Conservation (phyloP, 768 basidiomycete genomes). For the Lactarius tabidus region DNA sequence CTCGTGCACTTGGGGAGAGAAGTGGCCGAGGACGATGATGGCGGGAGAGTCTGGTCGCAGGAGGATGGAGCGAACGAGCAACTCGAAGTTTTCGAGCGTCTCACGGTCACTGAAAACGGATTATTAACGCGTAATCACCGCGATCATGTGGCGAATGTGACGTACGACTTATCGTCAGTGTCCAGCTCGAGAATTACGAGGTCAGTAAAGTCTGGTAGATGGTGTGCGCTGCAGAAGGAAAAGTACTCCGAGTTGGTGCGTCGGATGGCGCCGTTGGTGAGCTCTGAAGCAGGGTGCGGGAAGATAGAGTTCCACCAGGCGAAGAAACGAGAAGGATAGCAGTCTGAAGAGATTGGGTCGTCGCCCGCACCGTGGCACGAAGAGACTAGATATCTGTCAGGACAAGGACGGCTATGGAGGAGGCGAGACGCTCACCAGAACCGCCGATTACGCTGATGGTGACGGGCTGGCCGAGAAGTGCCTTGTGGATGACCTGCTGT, state of each 20-base stretch:
- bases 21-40: slow-evolving; percentile 92
- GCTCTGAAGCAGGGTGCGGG: slow-evolving; percentile 94
- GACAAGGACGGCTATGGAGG: neutral
- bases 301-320: slow-evolving; percentile 98
- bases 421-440: slow-evolving; percentile 53
- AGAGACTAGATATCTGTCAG: slow-evolving; percentile 54
- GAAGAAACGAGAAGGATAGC: slow-evolving; percentile 96
- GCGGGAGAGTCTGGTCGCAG: slow-evolving; percentile 89
- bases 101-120: slow-evolving; percentile 51
- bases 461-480: slow-evolving; percentile 77
- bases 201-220: slow-evolving; percentile 91
- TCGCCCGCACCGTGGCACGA: slow-evolving; percentile 93
- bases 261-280: slow-evolving; percentile 96
- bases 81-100: slow-evolving; percentile 82
- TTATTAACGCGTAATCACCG: neutral
- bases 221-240: slow-evolving; percentile 89
- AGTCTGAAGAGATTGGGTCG: slow-evolving; percentile 75
- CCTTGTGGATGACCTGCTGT: slow-evolving; percentile 78
- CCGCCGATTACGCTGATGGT: slow-evolving; percentile 90
- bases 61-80: slow-evolving; percentile 88
- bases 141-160: slow-evolving; percentile 23
- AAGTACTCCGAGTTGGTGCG: slow-evolving; percentile 93
- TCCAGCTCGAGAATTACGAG: slow-evolving; percentile 95
- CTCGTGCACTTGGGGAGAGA: slow-evolving; percentile 79
- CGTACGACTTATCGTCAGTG: slow-evolving; percentile 82